Base-by-base conservation (phyloP, 345 rosid genomes). In the Eucalyptus rudis region DNA sequence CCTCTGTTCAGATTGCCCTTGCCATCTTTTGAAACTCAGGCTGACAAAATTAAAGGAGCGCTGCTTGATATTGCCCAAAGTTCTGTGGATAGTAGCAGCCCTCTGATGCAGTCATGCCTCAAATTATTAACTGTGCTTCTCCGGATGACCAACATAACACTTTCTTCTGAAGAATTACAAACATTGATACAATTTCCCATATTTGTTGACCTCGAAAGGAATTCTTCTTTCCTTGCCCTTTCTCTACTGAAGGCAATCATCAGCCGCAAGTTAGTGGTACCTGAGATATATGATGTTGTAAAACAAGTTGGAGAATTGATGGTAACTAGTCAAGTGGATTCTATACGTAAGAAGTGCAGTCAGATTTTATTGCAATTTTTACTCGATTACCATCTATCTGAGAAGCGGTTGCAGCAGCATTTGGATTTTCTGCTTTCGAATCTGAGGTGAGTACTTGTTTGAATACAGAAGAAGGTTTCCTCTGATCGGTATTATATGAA, bases 131-230 rank as follows among this genome's bases (percentile, higher is more conserved):
- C 95, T 47, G 96, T 90, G 58, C 98, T 98, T 89, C 94, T 98
- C 51, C 91, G 89, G 84, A 95, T 93, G 90, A 91, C 93, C 43
- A 92, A 90, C 36, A 92, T 95, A 20, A 93, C 94, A 84, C 96
- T 97, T 86, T 95, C 99, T 49, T 90, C 95, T 7, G 97, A 96
- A 87, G 98, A 98, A 89, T 86, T 96, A 58, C 95, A 91, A 86
- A 85, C 94, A 89, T 91, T 97, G 88, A 92, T 97, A 90, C 95
- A 92, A 91, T 96, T 96, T 90, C 99, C 99, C 24, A 83, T 97
- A 89, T 98, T 98, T 94, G 93, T 92, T 86, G 98, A 98, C 91
- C 95, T 97, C 79, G 98, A 95, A 87, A 95, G 95, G 89, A 92
- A 93, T 90, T 92, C 98, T 85, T 95, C 98, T 56, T 90, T 86